Evolutionary conservation across 257 asterid species (phyloP).

Genomic region (Solanum boliviense): DNA sequence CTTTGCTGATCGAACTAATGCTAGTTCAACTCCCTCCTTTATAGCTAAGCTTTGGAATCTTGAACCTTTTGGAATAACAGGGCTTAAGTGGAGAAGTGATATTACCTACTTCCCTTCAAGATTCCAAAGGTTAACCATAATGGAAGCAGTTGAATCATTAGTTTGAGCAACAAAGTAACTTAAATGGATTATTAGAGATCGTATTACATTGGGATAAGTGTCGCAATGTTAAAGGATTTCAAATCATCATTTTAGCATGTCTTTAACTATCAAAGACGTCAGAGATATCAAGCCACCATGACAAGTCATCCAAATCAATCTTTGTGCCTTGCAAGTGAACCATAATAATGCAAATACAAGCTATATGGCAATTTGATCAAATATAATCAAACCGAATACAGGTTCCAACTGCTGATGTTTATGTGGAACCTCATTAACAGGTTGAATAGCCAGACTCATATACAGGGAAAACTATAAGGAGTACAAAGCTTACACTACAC

Average conservation of each 20-base stretch:
- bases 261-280: background rate
- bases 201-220: background rate
- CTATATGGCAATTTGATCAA: background rate
- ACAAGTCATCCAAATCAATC: background rate
- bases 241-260: background rate
- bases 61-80: background rate
- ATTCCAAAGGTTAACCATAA: background rate
- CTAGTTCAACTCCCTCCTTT: background rate
- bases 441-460: background rate
- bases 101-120: background rate
- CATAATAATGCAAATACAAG: background rate
- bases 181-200: background rate
- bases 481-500: background rate
- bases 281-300: background rate
- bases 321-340: background rate
- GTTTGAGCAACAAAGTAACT: background rate
- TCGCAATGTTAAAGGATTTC: background rate
- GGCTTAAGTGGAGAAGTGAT: background rate
- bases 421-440: background rate
- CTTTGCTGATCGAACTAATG: background rate
- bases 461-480: background rate
- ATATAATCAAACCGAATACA: background rate
- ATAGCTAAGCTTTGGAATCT: background rate
- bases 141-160: background rate
- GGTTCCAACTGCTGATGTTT: background rate